phyloP scores from a whole-genome alignment of 2,329 filamentous ascomycete species.

The Venturia carpophila region DNA sequence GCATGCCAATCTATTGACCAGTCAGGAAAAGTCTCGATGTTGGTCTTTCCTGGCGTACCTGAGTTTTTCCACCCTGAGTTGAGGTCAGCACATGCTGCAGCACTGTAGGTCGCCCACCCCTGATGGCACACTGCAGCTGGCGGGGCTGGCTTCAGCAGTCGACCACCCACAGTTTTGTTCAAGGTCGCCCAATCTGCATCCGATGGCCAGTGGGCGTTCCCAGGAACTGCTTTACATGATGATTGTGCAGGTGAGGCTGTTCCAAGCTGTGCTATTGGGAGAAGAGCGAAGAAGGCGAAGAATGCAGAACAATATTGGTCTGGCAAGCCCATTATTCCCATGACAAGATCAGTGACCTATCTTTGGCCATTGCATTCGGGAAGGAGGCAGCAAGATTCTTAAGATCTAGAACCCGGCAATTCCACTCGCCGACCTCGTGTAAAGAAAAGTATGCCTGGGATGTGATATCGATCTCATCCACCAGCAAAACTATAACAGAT shows the following conservation, averaged over 20 bases:
- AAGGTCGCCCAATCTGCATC: conserved; percentile 11
- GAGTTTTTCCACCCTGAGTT: conserved; percentile 5
- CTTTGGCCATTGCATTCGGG: background rate
- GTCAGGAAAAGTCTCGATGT: background rate
- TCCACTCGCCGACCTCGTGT: background rate
- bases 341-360: background rate
- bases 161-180: conserved; percentile 9
- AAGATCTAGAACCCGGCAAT: background rate
- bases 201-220: conserved; percentile 7
- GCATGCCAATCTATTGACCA: conserved; percentile 1
- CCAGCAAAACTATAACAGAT: background rate
- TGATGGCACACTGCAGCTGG: conserved; percentile 17
- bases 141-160: conserved; percentile 16
- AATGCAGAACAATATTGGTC: background rate
- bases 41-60: background rate
- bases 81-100: conserved; percentile 5
- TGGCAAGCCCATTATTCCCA: background rate
- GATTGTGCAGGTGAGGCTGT: background rate
- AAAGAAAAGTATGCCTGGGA: no score
- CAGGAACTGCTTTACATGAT: conserved; percentile 14
- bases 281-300: background rate
- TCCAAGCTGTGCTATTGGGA: background rate
- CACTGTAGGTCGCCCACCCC: background rate
- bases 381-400: no score
- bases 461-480: background rate